Evolutionary conservation across 192 early-diverging fungal genomes (phyloP), one percentile per base, ranked within the genome.

Genomic region (Coemansia sp.): DNA sequence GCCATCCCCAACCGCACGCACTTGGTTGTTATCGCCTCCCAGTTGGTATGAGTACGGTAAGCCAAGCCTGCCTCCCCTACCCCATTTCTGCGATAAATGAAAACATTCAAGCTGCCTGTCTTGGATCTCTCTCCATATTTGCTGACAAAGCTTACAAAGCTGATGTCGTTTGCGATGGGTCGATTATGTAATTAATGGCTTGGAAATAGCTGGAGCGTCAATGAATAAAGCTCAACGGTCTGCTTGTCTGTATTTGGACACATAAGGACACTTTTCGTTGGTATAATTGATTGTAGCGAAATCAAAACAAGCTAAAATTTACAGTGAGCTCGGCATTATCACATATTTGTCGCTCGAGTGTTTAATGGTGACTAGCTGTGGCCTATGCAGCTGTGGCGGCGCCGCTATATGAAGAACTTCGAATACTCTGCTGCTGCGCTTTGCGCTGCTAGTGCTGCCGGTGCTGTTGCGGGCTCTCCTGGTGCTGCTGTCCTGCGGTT

Each of bases 321-420:
- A 34, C 20, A 36, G 34, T 38, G 33, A 44, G 38, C 22, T 31
- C 34, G 44, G 46, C 2, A 27, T 8, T 20, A 62, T 3, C 38
- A n/a, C 31, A 33, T 76, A 83, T 29, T 11, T 65, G 20, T 49
- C 51, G 31, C 67, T 70, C 2, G 62, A 67, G 27, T 55, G 38
- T 4, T 59, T 60, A 29, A 83, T 65, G n/a, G 59, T 60, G 2
- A 83, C 81, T 31, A 83, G 61, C 73, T 65, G 81, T 64, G 81
- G 81, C 27, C 47, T 70, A 49, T 55, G 55, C 40, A 54, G 40
- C 33, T 33, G 44, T 13, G 34, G 38, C 29, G 34, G 27, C 24
- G 18, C 16, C 18, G 27, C 65, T 22, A 16, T 10, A 24, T 61
- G 20, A 40, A 49, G 62, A 38, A 76, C 42, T 7, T 31, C 54